These are phyloP conservation scores for Russula olivacea DNA, from an alignment of 768 basidiomycete genomes.

Conservation along the genomic window DNA sequence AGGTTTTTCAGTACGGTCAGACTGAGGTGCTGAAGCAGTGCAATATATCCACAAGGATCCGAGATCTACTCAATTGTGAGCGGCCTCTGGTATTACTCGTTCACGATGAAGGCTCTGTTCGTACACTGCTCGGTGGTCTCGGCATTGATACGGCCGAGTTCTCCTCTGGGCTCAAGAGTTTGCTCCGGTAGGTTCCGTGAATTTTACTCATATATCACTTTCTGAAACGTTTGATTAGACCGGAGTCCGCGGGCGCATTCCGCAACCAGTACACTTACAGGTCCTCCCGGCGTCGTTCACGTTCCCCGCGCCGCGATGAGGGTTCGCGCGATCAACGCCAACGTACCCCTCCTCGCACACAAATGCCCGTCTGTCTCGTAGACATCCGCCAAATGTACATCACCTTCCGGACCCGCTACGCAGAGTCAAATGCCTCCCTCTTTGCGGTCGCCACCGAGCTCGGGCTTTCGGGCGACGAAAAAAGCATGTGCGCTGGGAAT, in stretches of 20 bases:
- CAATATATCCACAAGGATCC: constrained; percentile 4
- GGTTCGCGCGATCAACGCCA: background rate
- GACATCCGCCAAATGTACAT: constrained; percentile 21
- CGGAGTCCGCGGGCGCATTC: background rate
- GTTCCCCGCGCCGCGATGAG: constrained; percentile 18
- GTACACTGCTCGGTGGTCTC: constrained; percentile 7
- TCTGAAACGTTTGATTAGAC: constrained; percentile 7
- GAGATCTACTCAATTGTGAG: constrained; percentile 8
- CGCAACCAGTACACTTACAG: background rate
- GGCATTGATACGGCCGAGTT: constrained; percentile 6
- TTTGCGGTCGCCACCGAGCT: constrained; percentile 12
- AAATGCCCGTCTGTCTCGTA: constrained; percentile 5
- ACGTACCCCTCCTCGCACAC: constrained; percentile 9
- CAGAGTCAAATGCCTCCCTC: constrained; percentile 10
- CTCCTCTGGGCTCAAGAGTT: constrained; percentile 5
- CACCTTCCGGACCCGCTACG: constrained; percentile 14
- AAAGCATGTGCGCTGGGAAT: constrained; percentile 24
- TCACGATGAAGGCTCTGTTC: constrained; percentile 7
- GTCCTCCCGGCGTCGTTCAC: constrained; percentile 18
- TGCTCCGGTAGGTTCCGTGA: constrained; percentile 16
- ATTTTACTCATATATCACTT: background rate
- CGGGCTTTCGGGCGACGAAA: constrained; percentile 7
- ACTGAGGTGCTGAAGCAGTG: constrained; percentile 14
- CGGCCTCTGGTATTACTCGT: constrained; percentile 17
- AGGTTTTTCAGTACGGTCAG: constrained; percentile 14